A percentile compares a stretch with the other conserved stretches of the same genome.
Evolutionary conservation across 2,329 filamentous ascomycete species (phyloP).

Genomic region (Mariannaea elegans): DNA sequence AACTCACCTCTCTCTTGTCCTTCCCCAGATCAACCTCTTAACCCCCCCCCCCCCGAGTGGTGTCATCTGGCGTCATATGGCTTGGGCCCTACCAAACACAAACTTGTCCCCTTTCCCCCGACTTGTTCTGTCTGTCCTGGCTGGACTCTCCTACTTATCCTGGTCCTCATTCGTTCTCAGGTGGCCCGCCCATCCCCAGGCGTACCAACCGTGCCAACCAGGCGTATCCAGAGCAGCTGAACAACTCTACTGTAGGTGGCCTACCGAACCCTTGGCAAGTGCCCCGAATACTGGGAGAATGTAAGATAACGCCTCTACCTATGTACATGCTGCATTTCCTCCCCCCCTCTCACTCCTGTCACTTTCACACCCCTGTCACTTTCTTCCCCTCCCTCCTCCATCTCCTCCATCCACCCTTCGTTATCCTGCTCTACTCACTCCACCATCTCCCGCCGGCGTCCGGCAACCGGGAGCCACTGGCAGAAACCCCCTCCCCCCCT

Average conservation of each 20-base stretch:
- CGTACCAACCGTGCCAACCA: conserved; percentile 17
- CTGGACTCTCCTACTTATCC: not conserved
- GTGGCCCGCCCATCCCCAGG: conserved; percentile 24
- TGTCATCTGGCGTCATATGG: conserved; percentile 33
- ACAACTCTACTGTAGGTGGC: conserved; percentile 1
- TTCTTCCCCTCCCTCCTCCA: not conserved
- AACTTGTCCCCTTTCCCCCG: conserved; percentile 13
- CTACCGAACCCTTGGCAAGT: conserved; percentile 22
- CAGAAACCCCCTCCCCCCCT: too few species aligned
- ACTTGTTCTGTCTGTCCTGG: conserved; percentile 17
- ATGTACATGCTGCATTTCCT: not conserved
- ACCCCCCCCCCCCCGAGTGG: conserved; percentile 23
- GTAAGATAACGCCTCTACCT: conserved; percentile 25
- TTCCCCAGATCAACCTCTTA: too few species aligned
- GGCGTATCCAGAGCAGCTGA: conserved; percentile 17
- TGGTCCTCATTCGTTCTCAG: conserved; percentile 18
- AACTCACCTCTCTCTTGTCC: not conserved
- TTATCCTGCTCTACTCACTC: not conserved
- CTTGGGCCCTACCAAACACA: not conserved
- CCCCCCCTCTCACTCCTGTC: not conserved
- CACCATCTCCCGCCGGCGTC: conserved; percentile 1
- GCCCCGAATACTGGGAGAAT: conserved; percentile 9
- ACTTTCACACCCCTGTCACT: not conserved
- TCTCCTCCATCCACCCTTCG: not conserved
- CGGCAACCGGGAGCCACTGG: not conserved